These are phyloP conservation scores for Pseudogymnoascus sp. DNA, from an alignment of 2,329 filamentous ascomycete species.

Conservation along the genomic window DNA sequence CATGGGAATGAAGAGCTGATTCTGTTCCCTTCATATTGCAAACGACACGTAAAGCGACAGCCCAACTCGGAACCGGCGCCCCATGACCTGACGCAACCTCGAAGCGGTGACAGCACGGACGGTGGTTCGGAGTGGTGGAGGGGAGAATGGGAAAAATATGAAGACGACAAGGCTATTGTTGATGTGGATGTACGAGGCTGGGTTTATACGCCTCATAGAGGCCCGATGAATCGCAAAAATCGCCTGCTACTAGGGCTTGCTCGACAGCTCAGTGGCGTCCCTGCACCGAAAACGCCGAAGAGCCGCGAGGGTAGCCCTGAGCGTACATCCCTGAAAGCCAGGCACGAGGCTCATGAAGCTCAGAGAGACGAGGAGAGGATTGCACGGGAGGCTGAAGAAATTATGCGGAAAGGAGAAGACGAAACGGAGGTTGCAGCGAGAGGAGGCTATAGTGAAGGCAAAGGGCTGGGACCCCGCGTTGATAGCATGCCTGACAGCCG, in stretches of 20 bases:
- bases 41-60: slow-evolving; percentile 32
- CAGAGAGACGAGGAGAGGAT: slow-evolving; percentile 56
- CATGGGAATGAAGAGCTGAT: slow-evolving; percentile 87
- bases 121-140: slow-evolving; percentile 67
- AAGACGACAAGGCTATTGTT: slow-evolving; percentile 76
- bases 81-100: slow-evolving; percentile 17
- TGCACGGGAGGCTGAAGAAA: slow-evolving; percentile 64
- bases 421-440: slow-evolving; percentile 63
- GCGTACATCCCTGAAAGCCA: slow-evolving; percentile 19
- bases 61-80: slow-evolving; percentile 26
- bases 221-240: slow-evolving; percentile 79
- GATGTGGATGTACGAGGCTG: slow-evolving; percentile 94
- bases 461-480: slow-evolving; percentile 36
- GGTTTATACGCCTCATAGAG: slow-evolving; percentile 80
- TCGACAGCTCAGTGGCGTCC: slow-evolving; percentile 77
- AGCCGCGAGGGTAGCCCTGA: slow-evolving; percentile 25
- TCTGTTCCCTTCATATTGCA: slow-evolving; percentile 87
- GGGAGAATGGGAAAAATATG: slow-evolving; percentile 67
- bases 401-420: slow-evolving; percentile 61
- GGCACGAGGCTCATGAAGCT: slow-evolving; percentile 38
- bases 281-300: slow-evolving; percentile 44
- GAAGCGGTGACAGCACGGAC: slow-evolving; percentile 35
- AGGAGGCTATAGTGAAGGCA: slow-evolving; percentile 65
- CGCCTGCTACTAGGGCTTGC: slow-evolving; percentile 79
- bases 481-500: slow-evolving; percentile 23